phyloP scores from a whole-genome alignment of 805 yeast genomes.

The Allodekkera sacchari region DNA sequence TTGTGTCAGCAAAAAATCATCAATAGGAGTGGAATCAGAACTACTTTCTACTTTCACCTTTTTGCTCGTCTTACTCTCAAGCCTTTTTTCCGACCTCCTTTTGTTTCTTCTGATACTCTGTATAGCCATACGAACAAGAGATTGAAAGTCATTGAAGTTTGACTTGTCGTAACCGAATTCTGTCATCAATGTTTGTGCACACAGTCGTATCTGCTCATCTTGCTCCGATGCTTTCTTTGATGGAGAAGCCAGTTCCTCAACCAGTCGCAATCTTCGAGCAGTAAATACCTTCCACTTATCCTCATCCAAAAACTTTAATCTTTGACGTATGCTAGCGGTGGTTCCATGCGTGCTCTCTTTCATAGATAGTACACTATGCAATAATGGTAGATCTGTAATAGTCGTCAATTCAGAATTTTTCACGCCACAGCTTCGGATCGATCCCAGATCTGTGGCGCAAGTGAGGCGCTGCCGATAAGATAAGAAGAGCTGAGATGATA shows the following conservation, averaged over 20 bases:
- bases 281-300: conserved; percentile 82
- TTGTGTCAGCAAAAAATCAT: not conserved
- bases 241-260: conserved; percentile 57
- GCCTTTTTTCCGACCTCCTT: conserved; percentile 47
- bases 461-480: too few relatives aligned
- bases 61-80: conserved; percentile 15
- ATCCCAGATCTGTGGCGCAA: too few relatives aligned
- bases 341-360: too few relatives aligned
- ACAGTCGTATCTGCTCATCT: conserved; percentile 68
- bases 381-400: too few relatives aligned
- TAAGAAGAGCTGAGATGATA: too few relatives aligned
- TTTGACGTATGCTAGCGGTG: conserved; percentile 38
- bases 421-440: too few relatives aligned
- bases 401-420: too few relatives aligned
- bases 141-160: conserved; percentile 69
- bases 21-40: conserved; percentile 1
- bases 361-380: too few relatives aligned
- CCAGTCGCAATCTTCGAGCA: conserved; percentile 82
- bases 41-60: conserved; percentile 1
- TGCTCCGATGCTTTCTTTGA: conserved; percentile 86
- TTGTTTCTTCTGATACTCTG: conserved; percentile 89
- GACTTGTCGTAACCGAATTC: conserved; percentile 68
- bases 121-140: conserved; percentile 84
- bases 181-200: conserved; percentile 65
- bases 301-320: conserved; percentile 73